Evolutionary conservation across 139 green algal genomes (phyloP).

Genomic region (Volvox africanus): DNA sequence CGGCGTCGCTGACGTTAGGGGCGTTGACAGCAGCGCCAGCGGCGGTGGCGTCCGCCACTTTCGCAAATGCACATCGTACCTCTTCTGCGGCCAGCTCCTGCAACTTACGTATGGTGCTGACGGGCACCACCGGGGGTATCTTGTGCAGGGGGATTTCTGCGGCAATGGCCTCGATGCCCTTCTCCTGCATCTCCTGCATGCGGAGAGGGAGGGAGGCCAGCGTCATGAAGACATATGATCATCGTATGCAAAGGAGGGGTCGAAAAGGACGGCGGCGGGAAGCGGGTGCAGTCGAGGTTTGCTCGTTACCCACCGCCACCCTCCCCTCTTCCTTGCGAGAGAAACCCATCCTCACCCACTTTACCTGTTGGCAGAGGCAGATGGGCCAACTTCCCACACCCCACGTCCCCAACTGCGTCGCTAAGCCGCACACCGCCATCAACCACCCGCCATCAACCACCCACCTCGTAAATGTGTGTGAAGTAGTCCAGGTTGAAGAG

Average conservation of each 20-base stretch:
- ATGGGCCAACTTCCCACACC: neutral
- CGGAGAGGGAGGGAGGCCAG: neutral
- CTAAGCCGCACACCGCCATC: too few relatives aligned
- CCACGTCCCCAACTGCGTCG: too few relatives aligned
- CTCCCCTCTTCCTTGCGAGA: neutral
- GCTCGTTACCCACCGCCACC: too few relatives aligned
- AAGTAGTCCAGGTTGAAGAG: conserved; percentile 74
- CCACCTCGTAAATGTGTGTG: conserved; percentile 20
- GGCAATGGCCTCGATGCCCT: conserved; percentile 3
- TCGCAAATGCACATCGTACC: neutral
- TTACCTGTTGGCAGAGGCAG: too few relatives aligned
- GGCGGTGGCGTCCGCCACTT: neutral
- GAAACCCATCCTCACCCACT: neutral
- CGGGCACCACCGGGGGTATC: conserved; percentile 18
- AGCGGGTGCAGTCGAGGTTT: neutral
- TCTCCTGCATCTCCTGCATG: conserved; percentile 38
- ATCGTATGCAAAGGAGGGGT: neutral
- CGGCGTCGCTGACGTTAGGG: neutral
- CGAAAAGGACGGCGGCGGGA: neutral
- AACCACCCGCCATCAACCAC: neutral
- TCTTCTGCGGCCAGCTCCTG: neutral
- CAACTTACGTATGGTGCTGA: neutral
- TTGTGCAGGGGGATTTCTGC: conserved; percentile 41
- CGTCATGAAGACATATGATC: neutral
- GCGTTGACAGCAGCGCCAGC: neutral